These are phyloP conservation scores for Trichosanthes cucumerina DNA, from an alignment of 306 rosid species.

Conservation along the genomic window DNA sequence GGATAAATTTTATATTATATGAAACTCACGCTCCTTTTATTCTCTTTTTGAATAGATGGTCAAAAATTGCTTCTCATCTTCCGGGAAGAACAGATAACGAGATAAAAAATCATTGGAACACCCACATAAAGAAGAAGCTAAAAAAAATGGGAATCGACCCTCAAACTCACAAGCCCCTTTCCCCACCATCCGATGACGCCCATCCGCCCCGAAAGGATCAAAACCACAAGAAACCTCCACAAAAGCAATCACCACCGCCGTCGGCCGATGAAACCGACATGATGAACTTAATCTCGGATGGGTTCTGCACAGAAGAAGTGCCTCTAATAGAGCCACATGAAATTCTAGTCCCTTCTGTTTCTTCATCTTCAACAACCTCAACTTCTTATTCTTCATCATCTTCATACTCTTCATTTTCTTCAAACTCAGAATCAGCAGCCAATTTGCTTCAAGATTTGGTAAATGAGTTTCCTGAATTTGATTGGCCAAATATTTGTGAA, in stretches of 20 bases:
- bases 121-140: constrained; percentile 1
- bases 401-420: not conserved
- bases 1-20: too few relatives aligned
- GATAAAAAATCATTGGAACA: constrained; percentile 3
- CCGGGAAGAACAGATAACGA: constrained; percentile 2
- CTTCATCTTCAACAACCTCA: not conserved
- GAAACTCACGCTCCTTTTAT: not conserved
- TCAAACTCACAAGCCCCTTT: not conserved
- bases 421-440: constrained; percentile 1
- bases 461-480: constrained; percentile 6
- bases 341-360: not conserved
- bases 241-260: not conserved
- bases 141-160: constrained; percentile 3
- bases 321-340: constrained; percentile 3
- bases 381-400: not conserved
- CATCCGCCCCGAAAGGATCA: not conserved
- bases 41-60: not conserved
- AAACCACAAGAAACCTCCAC: not conserved
- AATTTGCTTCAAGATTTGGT: constrained; percentile 6
- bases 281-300: not conserved
- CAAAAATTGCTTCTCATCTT: constrained; percentile 10
- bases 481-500: not conserved
- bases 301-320: constrained; percentile 8
- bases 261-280: not conserved
- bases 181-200: not conserved